Evolutionary conservation across 345 rosid species (phyloP).

Genomic region (Syzygium aromaticum): DNA sequence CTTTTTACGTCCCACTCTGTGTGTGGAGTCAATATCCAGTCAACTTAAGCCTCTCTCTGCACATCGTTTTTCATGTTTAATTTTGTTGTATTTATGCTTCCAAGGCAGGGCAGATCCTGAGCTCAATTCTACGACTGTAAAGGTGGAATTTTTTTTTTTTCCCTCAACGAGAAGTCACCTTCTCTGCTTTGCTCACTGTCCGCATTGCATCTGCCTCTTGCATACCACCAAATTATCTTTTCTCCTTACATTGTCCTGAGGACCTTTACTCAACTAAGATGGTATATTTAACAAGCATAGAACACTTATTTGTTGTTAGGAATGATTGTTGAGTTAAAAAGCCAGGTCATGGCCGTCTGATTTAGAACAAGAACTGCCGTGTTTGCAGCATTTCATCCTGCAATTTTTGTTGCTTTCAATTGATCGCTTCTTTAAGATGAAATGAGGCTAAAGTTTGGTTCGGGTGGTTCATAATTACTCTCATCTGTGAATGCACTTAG

Average conservation of each 20-base stretch:
- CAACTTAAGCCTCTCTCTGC: background rate
- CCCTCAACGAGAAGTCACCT: background rate
- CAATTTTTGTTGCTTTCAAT: background rate
- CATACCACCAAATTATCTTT: background rate
- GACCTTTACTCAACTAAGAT: background rate
- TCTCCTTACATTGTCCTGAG: background rate
- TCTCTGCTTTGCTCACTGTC: background rate
- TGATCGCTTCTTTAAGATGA: background rate
- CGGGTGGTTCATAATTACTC: background rate
- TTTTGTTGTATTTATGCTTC: background rate
- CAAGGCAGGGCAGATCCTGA: background rate
- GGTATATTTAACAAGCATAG: background rate
- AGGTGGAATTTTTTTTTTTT: background rate
- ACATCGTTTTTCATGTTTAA: background rate
- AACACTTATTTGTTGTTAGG: background rate
- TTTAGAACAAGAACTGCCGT: background rate
- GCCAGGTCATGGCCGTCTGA: background rate
- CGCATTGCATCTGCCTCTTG: background rate
- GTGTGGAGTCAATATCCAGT: background rate
- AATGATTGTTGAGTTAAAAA: background rate
- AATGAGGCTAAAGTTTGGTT: background rate
- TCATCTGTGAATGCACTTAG: background rate
- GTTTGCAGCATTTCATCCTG: background rate
- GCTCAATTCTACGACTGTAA: background rate
- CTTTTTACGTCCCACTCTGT: background rate